Base-by-base conservation (phyloP, 306 rosid genomes). In the Lathyrus tuberosus region DNA sequence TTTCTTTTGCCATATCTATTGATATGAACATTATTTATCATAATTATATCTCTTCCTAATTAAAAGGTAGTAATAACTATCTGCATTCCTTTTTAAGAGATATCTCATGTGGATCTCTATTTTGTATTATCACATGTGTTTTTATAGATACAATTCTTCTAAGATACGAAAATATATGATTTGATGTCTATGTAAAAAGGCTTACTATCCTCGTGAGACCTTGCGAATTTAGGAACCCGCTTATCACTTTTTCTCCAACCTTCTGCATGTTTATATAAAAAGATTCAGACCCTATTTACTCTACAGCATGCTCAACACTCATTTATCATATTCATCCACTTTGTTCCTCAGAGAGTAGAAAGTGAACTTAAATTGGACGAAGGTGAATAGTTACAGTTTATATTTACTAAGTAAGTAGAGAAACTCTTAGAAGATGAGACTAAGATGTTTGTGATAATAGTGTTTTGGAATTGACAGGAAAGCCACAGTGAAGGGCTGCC, bases 31-130 rank as follows among this genome's bases (percentile, higher is more conserved):
- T 43, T 44, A 42, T 12, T 57, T 44, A 22, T 75, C 18, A 53
- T 74, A 28, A 41, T 65, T 47, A 18, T 12, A 8, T 75, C 54
- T 33, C 52, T 67, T 58, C 44, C 79, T 58, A 65, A 54, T 18
- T 30, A 11, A 18, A 74, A 20, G 12, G 66, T 65, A 22, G 2
- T 2, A 15, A n/a, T 51, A 52, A 11, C 18, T 17, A 44, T 71
- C 43, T 71, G 1, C 7, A 18, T 71, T 17, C 10, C 20, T 44
- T 30, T n/a, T 30, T 4, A 37, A 10, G 8, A 35, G 49, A 8
- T 48, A 47, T 62, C 40, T 49, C 33, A n/a, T 62, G 40, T 46
- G 14, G 17, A 71, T 31, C 59, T 18, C 22, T 58, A 26, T 57
- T 70, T 15, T 38, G n/a, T n/a, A n/a, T n/a, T n/a, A n/a, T n/a